These are phyloP conservation scores for Cladobotryum mycophilum DNA, from an alignment of 2,329 filamentous ascomycete species.

Conservation along the genomic window DNA sequence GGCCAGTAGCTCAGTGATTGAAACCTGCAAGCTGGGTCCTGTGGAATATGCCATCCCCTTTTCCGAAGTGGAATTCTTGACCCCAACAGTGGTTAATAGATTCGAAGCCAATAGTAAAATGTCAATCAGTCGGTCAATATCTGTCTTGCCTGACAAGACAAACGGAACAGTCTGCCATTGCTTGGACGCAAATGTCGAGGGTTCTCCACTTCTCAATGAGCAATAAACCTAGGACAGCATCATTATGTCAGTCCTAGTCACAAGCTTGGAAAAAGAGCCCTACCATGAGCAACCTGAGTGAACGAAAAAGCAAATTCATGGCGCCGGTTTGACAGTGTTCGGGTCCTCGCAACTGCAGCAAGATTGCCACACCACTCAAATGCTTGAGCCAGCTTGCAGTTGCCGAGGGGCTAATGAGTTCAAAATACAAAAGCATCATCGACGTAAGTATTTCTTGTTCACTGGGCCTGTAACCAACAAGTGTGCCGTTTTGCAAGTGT, in stretches of 20 bases:
- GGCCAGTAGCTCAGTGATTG: not conserved
- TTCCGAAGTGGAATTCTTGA: too few relatives aligned
- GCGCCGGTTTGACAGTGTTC: not conserved
- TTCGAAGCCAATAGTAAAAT: not conserved
- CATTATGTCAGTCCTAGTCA: not conserved
- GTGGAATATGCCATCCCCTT: too few relatives aligned
- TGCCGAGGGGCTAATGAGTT: constrained; percentile 2
- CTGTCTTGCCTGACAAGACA: not conserved
- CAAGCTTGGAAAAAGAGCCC: not conserved
- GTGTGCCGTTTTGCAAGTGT: not conserved
- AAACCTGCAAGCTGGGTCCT: not conserved
- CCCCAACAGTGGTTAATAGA: not conserved
- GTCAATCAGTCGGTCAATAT: constrained; percentile 1
- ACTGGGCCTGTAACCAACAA: not conserved
- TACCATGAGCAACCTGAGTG: constrained; percentile 2
- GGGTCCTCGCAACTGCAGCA: not conserved
- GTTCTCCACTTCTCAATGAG: not conserved
- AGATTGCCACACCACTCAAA: not conserved
- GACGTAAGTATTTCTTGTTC: constrained; percentile 2
- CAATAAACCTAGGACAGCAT: not conserved
- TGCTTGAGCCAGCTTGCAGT: constrained; percentile 8
- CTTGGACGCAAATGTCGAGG: not conserved
- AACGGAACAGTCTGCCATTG: constrained; percentile 4
- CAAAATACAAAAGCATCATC: constrained; percentile 6
- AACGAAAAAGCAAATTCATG: constrained; percentile 1